phyloP scores from a whole-genome alignment of 805 yeast genomes.

The Hanseniaspora nectarophila region DNA sequence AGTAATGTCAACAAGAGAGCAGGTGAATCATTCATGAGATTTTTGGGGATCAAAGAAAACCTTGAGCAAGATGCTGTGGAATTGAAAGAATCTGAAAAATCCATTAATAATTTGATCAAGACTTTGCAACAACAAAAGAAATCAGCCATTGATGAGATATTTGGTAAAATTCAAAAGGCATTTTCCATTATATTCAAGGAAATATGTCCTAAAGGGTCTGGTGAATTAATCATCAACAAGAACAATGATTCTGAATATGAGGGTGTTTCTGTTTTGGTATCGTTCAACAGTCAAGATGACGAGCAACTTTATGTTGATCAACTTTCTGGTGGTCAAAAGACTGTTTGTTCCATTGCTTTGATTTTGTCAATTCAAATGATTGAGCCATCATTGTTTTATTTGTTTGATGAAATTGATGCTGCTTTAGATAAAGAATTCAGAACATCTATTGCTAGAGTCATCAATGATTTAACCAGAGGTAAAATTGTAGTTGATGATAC shows the following conservation, averaged over 20 bases:
- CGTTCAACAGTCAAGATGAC: constrained; percentile 74
- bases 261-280: constrained; percentile 78
- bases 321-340: constrained; percentile 92
- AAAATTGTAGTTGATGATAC: not conserved
- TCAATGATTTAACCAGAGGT: constrained; percentile 44
- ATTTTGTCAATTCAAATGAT: constrained; percentile 87
- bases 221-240: constrained; percentile 55
- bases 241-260: constrained; percentile 35
- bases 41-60: constrained; percentile 59
- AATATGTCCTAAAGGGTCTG: constrained; percentile 75
- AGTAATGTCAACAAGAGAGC: constrained; percentile 83
- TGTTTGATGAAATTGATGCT: constrained; percentile 95
- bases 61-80: constrained; percentile 55
- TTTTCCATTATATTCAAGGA: constrained; percentile 65
- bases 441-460: constrained; percentile 68
- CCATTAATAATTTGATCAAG: constrained; percentile 60
- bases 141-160: constrained; percentile 68
- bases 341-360: constrained; percentile 89
- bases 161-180: constrained; percentile 59
- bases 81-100: constrained; percentile 52
- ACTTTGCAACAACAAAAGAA: constrained; percentile 68
- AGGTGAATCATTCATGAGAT: constrained; percentile 64
- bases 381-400: constrained; percentile 93
- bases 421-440: constrained; percentile 87
- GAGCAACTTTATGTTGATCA: constrained; percentile 85